Conservation (phyloP, 805 yeast genomes). For the Tanozyma kutaoensis region DNA sequence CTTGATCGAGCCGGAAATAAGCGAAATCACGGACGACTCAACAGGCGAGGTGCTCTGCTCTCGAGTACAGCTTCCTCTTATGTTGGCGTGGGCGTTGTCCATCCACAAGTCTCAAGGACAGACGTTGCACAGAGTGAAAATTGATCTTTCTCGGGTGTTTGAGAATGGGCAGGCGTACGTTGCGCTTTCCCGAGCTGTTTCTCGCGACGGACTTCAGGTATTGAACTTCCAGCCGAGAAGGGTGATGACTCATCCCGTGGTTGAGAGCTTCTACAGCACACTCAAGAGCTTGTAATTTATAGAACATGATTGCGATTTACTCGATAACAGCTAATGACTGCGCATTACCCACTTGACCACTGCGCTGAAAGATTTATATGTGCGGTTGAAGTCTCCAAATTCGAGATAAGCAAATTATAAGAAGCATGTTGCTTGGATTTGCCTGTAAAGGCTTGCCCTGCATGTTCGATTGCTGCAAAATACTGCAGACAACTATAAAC, state of each 20-base stretch:
- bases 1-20: conserved; percentile 67
- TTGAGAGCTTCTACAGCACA: conserved; percentile 10
- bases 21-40: conserved; percentile 67
- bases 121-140: conserved; percentile 57
- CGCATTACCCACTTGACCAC: no score
- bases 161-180: conserved; percentile 82
- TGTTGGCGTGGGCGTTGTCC: conserved; percentile 73
- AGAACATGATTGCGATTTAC: no score
- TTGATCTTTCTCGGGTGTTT: conserved; percentile 52
- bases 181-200: conserved; percentile 59
- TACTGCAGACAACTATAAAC: no score
- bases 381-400: no score
- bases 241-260: conserved; percentile 5
- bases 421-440: no score
- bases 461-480: no score
- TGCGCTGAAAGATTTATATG: no score
- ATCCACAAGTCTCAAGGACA: conserved; percentile 84
- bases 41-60: conserved; percentile 33
- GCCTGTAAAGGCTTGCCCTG: no score
- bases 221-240: conserved; percentile 5
- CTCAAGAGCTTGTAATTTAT: no score
- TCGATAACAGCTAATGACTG: no score
- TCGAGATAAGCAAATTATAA: no score
- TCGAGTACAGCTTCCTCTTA: conserved; percentile 47
- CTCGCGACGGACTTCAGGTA: conserved; percentile 8